These are phyloP conservation scores for Aspergillus unguis DNA, from an alignment of 2,329 filamentous ascomycete species.

Conservation along the genomic window DNA sequence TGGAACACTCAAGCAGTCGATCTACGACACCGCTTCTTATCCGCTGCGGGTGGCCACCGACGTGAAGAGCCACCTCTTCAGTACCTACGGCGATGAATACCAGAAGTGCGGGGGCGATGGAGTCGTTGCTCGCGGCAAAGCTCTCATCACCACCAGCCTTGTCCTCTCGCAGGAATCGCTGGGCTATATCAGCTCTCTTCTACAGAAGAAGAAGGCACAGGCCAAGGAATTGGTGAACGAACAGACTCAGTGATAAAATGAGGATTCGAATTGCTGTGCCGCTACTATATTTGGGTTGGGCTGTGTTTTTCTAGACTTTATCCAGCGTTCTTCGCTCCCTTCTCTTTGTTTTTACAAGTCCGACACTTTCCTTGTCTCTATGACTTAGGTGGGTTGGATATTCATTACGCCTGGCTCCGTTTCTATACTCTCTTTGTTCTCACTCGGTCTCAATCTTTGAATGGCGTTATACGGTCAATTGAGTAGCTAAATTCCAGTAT, in stretches of 20 bases:
- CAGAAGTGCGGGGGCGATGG: slow-evolving; percentile 54
- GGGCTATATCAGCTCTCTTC: slow-evolving; percentile 56
- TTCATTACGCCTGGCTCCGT: slow-evolving; percentile 1
- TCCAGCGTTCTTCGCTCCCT: slow-evolving; percentile 3
- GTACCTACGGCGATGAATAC: slow-evolving; percentile 45
- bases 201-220: slow-evolving; percentile 62
- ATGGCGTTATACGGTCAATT: neutral
- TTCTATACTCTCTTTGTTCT: slow-evolving; percentile 1
- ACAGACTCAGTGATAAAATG: slow-evolving; percentile 31
- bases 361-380: neutral
- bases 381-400: slow-evolving; percentile 5
- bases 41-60: slow-evolving; percentile 63
- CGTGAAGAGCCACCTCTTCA: slow-evolving; percentile 47
- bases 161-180: slow-evolving; percentile 65
- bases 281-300: slow-evolving; percentile 11
- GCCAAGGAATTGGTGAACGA: slow-evolving; percentile 56
- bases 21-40: slow-evolving; percentile 59
- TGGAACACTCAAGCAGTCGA: slow-evolving; percentile 63
- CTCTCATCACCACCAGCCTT: slow-evolving; percentile 64
- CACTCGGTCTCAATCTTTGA: neutral
- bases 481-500: neutral
- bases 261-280: neutral
- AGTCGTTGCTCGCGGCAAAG: slow-evolving; percentile 66
- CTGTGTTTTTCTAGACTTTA: slow-evolving; percentile 3
- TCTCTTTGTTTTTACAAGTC: neutral